Evolutionary conservation across 306 rosid species (phyloP), one percentile per base, ranked within the genome.

Genomic region (Vigna radiata): DNA sequence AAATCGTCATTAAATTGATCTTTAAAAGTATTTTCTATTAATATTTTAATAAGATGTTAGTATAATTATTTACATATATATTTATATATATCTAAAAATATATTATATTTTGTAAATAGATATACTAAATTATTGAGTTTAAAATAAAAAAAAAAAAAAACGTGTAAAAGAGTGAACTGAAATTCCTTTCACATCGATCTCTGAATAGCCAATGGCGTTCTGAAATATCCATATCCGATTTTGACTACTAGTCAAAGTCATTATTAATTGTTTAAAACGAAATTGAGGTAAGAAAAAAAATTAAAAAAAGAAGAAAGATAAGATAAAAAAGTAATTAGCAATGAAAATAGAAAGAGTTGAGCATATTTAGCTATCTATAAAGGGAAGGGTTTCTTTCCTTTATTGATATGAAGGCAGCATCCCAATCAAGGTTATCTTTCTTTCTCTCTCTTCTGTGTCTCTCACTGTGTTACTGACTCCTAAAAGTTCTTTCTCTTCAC

Each of bases 351-450:
- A 55, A 77, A 48, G 41, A 27, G 37, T 17, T 18, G 54, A 9
- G 11, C 29, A 29, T 29, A 61, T 50, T 39, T 14, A 13, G 43
- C 67, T 68, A 83, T 83, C 63, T 73, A 83, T 83, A 68, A 79
- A 68, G 74, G 81, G 81, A 54, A 68, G 50, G 49, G 50, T 39
- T 65, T 77, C 63, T 79, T 83, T 69, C 84, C 78, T 69, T 79
- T 83, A 66, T 53, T 64, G 73, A 41, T n/a, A 41, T 1, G 56
- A 64, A 78, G n/a, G 78, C 70, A 73, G 14, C 77, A 21, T 56
- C 41, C 85, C 59, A 61, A 61, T 41, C 74, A 74, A 74, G 82
- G 86, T 52, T 54, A n/a, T 68, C 39, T 50, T 4, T 56, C 49
- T 15, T 16, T 21, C 63, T 21, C 71, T 39, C 21, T 68, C 56